phyloP scores from a whole-genome alignment of 2,329 filamentous ascomycete genomes.

The Trichophyton schoenleinii region DNA sequence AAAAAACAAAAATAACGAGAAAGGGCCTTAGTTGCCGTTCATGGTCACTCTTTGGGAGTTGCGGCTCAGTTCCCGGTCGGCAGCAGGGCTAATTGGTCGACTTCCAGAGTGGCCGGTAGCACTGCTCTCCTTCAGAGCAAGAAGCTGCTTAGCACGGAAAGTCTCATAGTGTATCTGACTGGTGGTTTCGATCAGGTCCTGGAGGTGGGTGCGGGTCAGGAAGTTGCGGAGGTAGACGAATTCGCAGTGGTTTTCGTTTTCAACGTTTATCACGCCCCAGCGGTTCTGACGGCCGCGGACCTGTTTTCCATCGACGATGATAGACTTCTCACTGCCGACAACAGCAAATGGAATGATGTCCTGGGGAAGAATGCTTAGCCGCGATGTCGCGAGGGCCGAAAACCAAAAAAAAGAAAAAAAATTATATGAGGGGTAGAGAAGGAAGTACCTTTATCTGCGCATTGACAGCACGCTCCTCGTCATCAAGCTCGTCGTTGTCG shows the following conservation, averaged over 20 bases:
- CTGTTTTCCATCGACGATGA: constrained; percentile 94
- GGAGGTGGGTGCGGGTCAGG: constrained; percentile 92
- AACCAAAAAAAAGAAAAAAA: neutral
- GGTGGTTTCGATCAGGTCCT: constrained; percentile 97
- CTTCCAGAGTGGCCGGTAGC: constrained; percentile 61
- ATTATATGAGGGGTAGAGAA: constrained; percentile 17
- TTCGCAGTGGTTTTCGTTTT: constrained; percentile 99
- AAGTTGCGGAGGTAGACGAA: constrained; percentile 98
- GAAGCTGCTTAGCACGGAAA: constrained; percentile 97
- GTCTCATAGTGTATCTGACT: constrained; percentile 99
- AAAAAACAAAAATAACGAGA: too few relatives aligned
- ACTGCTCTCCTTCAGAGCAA: constrained; percentile 96
- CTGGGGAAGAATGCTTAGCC: constrained; percentile 35
- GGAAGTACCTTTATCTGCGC: constrained; percentile 84
- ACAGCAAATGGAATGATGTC: constrained; percentile 93
- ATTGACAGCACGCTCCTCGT: constrained; percentile 89
- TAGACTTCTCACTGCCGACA: constrained; percentile 94
- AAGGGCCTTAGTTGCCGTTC: constrained; percentile 73
- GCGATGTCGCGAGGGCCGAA: neutral
- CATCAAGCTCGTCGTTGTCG: constrained; percentile 96
- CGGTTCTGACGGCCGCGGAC: constrained; percentile 96
- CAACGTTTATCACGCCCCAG: constrained; percentile 98
- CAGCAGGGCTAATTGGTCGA: constrained; percentile 87
- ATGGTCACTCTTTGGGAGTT: constrained; percentile 95
- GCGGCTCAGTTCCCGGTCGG: constrained; percentile 90